Evolutionary conservation across 331 rosid genomes (phyloP).

Genomic region (Phaseolus coccineus): DNA sequence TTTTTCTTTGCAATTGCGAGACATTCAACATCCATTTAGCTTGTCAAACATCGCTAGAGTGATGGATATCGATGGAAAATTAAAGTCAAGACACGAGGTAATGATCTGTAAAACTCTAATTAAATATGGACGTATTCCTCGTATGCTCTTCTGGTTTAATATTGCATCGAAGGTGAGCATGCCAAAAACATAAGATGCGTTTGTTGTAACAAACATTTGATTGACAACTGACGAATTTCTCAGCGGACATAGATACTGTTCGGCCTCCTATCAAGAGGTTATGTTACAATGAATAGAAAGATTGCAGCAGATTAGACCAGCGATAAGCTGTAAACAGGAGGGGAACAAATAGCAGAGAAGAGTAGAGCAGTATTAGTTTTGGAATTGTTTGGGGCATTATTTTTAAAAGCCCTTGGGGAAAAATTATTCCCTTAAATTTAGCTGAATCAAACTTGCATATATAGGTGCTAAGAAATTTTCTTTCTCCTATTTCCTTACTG

Average conservation of each 20-base stretch:
- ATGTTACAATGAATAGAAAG: not conserved
- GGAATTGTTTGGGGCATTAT: not conserved
- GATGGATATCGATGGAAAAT: constrained; percentile 78
- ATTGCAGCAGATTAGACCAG: not conserved
- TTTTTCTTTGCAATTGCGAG: constrained; percentile 77
- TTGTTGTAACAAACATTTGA: not conserved
- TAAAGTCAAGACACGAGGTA: constrained; percentile 98
- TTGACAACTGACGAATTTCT: not conserved
- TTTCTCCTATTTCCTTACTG: not conserved
- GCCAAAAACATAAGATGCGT: constrained; percentile 2
- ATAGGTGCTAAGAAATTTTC: not conserved
- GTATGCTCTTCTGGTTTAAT: not conserved
- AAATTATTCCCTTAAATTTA: not conserved
- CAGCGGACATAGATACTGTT: not conserved
- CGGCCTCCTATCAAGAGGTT: not conserved
- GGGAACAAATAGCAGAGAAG: not conserved
- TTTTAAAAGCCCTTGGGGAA: not conserved
- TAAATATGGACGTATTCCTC: constrained; percentile 13
- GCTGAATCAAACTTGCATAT: not conserved
- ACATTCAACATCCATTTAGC: constrained; percentile 78
- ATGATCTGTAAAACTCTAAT: constrained; percentile 35
- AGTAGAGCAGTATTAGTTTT: not conserved
- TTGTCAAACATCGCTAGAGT: constrained; percentile 79
- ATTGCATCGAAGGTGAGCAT: not conserved
- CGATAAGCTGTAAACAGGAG: not conserved